Percentiles rank a stretch among this genome's conserved stretches.
Conservation (phyloP, 306 rosid genomes). For the Vigna mungo region DNA sequence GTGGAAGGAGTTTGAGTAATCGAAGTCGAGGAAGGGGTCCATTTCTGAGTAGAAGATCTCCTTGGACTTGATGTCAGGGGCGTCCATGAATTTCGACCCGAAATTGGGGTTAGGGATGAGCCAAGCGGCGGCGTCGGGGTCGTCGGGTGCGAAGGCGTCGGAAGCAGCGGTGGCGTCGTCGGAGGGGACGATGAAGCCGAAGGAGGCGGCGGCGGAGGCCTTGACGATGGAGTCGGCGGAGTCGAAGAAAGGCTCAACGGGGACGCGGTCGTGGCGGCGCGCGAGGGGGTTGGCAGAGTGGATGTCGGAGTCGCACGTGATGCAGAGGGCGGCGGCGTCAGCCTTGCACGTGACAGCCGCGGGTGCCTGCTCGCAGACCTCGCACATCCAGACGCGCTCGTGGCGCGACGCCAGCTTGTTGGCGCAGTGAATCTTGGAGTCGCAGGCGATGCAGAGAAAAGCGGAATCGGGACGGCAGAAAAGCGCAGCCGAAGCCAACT, state of each 20-base stretch:
- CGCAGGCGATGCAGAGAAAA: constrained; percentile 83
- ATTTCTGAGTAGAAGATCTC: constrained; percentile 68
- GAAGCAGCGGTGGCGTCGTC: constrained; percentile 31
- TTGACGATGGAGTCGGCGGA: constrained; percentile 61
- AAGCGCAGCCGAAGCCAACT: constrained; percentile 57
- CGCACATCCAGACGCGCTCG: constrained; percentile 94
- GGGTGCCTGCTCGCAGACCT: constrained; percentile 95
- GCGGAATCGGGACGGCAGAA: constrained; percentile 81
- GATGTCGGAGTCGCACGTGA: constrained; percentile 89
- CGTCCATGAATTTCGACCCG: constrained; percentile 58
- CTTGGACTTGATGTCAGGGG: constrained; percentile 62
- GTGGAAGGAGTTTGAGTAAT: constrained; percentile 62
- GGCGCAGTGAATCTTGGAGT: constrained; percentile 70
- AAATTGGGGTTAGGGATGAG: constrained; percentile 60
- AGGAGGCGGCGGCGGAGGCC: constrained; percentile 48
- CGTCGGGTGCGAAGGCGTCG: constrained; percentile 36
- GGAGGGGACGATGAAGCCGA: constrained; percentile 46
- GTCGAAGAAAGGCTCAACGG: constrained; percentile 84
- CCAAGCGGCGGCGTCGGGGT: constrained; percentile 56
- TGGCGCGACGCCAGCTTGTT: constrained; percentile 72
- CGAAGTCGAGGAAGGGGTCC: constrained; percentile 82
- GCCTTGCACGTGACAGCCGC: constrained; percentile 96
- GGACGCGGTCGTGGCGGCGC: constrained; percentile 90
- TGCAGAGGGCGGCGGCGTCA: constrained; percentile 92
- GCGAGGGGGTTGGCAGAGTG: constrained; percentile 95